phyloP scores from a whole-genome alignment of 2,329 filamentous ascomycete genomes.

The Fusarium mangiferae region DNA sequence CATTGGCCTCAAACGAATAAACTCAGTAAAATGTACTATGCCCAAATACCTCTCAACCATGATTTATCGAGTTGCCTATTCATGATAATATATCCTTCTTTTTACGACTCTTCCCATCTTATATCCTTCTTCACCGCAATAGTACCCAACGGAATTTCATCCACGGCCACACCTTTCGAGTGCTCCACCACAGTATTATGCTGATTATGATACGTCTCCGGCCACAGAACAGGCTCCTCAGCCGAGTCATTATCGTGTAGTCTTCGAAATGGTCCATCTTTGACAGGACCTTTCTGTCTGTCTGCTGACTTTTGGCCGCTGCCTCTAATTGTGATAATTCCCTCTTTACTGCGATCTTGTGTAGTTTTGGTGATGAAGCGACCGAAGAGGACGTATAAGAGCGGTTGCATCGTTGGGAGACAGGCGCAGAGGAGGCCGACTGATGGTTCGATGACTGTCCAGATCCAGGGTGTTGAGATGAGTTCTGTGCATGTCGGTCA shows the following conservation, averaged over 20 bases:
- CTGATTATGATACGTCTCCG: neutral
- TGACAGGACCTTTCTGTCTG: neutral
- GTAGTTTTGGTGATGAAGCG: neutral
- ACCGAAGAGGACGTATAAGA: neutral
- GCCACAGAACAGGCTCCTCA: conserved; percentile 11
- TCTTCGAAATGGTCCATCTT: neutral
- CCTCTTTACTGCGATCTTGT: neutral
- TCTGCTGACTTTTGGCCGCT: neutral
- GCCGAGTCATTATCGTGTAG: conserved; percentile 6
- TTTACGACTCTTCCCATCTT: neutral
- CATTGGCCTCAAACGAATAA: no score
- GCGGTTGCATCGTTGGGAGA: neutral
- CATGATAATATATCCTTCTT: no score
- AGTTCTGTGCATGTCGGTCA: neutral
- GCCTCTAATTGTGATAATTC: neutral
- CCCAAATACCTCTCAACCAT: no score
- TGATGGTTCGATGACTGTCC: neutral
- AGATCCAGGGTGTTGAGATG: neutral
- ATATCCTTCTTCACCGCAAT: neutral
- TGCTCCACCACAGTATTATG: neutral
- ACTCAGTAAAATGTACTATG: no score
- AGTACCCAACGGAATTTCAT: neutral
- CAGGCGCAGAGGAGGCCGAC: conserved; percentile 8
- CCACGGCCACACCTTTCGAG: neutral
- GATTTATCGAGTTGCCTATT: no score